These are phyloP conservation scores for Blastobotrys capitulatus DNA, from an alignment of 1,139 yeast genomes.

Conservation along the genomic window DNA sequence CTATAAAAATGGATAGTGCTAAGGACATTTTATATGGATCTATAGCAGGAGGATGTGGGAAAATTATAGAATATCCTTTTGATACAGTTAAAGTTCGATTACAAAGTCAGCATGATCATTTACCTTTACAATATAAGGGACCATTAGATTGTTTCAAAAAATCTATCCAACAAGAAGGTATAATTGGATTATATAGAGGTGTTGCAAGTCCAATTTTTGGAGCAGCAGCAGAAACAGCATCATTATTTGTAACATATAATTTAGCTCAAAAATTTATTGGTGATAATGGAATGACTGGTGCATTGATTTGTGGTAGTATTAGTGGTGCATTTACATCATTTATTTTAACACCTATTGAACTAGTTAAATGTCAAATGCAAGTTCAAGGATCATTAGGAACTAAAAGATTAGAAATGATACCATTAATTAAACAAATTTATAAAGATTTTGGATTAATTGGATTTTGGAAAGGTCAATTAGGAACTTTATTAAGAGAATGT, in stretches of 20 bases:
- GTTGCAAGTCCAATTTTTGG: conserved; percentile 77
- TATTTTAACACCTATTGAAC: conserved; percentile 82
- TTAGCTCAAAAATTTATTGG: conserved; percentile 38
- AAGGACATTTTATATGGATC: conserved; percentile 34
- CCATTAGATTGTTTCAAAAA: conserved; percentile 56
- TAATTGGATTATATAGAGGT: conserved; percentile 57
- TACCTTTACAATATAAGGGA: conserved; percentile 41
- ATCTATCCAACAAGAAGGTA: conserved; percentile 64
- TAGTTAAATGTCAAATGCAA: conserved; percentile 83
- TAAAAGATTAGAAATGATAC: conserved; percentile 8
- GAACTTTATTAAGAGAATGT: conserved; percentile 79
- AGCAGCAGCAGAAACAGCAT: conserved; percentile 81
- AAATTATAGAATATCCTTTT: conserved; percentile 82
- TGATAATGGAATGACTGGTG: conserved; percentile 8
- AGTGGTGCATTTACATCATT: conserved; percentile 83
- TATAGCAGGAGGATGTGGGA: conserved; percentile 76
- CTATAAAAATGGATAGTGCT: neutral
- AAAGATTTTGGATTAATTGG: conserved; percentile 53
- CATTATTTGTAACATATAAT: conserved; percentile 59
- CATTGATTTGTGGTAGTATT: conserved; percentile 62
- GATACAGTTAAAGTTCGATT: conserved; percentile 88
- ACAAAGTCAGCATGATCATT: conserved; percentile 58
- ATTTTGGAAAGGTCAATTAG: conserved; percentile 79
- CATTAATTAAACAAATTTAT: conserved; percentile 13
- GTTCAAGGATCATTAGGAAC: conserved; percentile 41